phyloP scores from a whole-genome alignment of 2,329 filamentous ascomycete genomes.

The Penicillium nordicum region DNA sequence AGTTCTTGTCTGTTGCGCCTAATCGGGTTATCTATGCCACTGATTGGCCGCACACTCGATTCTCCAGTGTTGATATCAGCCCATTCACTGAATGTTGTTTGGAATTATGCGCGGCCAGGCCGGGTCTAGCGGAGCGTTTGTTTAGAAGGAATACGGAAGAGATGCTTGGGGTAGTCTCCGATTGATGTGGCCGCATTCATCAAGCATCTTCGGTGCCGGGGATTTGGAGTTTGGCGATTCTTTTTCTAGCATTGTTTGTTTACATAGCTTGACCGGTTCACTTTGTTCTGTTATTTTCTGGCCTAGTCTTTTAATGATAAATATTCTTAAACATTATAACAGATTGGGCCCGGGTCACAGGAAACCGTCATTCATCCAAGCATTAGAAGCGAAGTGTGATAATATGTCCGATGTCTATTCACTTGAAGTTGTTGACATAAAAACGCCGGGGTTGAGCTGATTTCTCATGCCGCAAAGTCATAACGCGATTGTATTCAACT shows the following conservation, averaged over 20 bases:
- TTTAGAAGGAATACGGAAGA: slow-evolving; percentile 57
- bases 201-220: slow-evolving; percentile 7
- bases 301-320: not conserved
- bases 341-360: not conserved
- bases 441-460: not conserved
- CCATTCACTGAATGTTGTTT: slow-evolving; percentile 55
- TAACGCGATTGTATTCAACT: not conserved
- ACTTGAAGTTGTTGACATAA: slow-evolving; percentile 14
- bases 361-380: not conserved
- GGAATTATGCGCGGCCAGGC: slow-evolving; percentile 50
- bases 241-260: not conserved
- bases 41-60: slow-evolving; percentile 64
- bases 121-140: slow-evolving; percentile 47
- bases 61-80: slow-evolving; percentile 54
- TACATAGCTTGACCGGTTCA: not conserved
- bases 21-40: slow-evolving; percentile 56
- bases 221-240: slow-evolving; percentile 3
- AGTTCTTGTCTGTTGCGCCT: slow-evolving; percentile 48
- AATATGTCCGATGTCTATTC: slow-evolving; percentile 10
- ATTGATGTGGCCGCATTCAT: slow-evolving; percentile 2
- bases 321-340: not conserved
- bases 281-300: not conserved
- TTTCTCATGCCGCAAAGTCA: not conserved
- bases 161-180: slow-evolving; percentile 41
- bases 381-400: not conserved